A percentile compares a stretch with the other conserved stretches of the same genome.
phyloP scores from a whole-genome alignment of 1,139 yeast genomes.

The Arxiozyma slooffiae region DNA sequence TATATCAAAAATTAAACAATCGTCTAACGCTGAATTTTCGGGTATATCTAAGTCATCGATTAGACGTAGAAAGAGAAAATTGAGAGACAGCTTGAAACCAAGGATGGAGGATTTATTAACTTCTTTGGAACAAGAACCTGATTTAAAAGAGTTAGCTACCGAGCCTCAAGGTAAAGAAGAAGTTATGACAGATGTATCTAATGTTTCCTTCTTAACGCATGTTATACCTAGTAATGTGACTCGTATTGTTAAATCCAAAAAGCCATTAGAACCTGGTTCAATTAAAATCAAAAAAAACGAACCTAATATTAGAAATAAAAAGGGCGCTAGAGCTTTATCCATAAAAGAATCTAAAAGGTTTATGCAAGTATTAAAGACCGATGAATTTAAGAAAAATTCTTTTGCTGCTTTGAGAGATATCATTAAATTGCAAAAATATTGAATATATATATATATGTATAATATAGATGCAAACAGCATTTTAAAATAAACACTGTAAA shows the following conservation, averaged over 20 bases:
- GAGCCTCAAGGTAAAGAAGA: slow-evolving; percentile 11
- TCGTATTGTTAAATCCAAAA: slow-evolving; percentile 12
- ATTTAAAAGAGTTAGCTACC: slow-evolving; percentile 11
- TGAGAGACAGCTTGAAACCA: slow-evolving; percentile 53
- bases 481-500: neutral
- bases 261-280: slow-evolving; percentile 16
- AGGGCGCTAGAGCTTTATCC: slow-evolving; percentile 48
- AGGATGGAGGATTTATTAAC: slow-evolving; percentile 53
- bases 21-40: slow-evolving; percentile 29
- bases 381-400: slow-evolving; percentile 45
- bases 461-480: neutral
- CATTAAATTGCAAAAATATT: slow-evolving; percentile 29
- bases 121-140: slow-evolving; percentile 37
- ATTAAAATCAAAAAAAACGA: slow-evolving; percentile 35
- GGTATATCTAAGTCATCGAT: slow-evolving; percentile 54
- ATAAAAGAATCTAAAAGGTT: slow-evolving; percentile 48
- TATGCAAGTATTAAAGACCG: slow-evolving; percentile 43
- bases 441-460: neutral
- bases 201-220: neutral
- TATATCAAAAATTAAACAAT: slow-evolving; percentile 30
- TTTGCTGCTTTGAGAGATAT: slow-evolving; percentile 47
- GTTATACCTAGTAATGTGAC: slow-evolving; percentile 11
- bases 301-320: slow-evolving; percentile 52
- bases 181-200: neutral
- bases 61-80: slow-evolving; percentile 57